These are phyloP conservation scores for Suhomyces sp. DNA, from an alignment of 805 yeast species.

Conservation along the genomic window DNA sequence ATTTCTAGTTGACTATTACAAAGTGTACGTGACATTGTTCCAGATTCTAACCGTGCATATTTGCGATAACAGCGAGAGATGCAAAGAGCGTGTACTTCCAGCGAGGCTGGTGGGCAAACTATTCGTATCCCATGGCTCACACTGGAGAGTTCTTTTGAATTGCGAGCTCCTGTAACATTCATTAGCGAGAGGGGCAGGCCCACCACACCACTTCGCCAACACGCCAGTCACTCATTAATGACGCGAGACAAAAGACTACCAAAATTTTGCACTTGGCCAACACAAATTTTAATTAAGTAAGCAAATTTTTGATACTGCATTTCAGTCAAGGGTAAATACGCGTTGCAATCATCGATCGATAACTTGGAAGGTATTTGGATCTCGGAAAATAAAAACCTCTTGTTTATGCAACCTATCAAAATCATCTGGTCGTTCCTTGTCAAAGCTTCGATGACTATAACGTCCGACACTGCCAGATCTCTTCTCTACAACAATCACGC, in stretches of 20 bases:
- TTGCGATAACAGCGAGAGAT: neutral
- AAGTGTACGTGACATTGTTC: neutral
- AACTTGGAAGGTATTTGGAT: neutral
- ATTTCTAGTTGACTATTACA: too few relatives aligned
- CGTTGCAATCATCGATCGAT: neutral
- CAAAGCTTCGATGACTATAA: neutral
- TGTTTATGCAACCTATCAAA: neutral
- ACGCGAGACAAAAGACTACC: neutral
- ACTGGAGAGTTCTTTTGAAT: neutral
- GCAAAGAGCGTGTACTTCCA: neutral
- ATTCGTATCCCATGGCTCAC: neutral
- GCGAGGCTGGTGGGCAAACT: neutral
- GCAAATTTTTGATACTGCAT: neutral
- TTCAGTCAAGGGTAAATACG: neutral
- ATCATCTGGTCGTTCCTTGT: neutral
- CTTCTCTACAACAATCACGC: neutral
- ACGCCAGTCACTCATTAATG: neutral
- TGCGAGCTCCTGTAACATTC: neutral
- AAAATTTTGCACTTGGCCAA: neutral
- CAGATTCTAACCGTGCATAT: neutral
- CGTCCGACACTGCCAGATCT: neutral
- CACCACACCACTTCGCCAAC: neutral
- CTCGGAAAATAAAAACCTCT: neutral
- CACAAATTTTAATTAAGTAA: neutral
- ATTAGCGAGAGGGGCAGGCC: neutral